These are phyloP conservation scores for Paradendryphiella salina DNA, from an alignment of 2,329 filamentous ascomycete genomes.

Conservation along the genomic window DNA sequence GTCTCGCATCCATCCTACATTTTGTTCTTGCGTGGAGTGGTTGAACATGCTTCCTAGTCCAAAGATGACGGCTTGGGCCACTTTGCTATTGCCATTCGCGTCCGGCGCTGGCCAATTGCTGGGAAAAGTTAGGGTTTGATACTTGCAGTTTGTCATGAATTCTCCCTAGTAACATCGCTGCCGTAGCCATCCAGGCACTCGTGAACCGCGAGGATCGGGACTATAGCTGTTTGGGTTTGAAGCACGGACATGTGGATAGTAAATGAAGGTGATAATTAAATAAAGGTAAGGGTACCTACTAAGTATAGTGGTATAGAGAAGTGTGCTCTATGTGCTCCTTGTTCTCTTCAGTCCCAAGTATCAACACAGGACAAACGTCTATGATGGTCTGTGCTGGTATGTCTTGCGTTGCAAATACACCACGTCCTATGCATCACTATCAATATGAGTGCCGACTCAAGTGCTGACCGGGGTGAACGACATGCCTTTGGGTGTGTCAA, in stretches of 20 bases:
- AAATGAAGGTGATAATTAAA: not conserved
- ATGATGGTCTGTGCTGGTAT: slow-evolving; percentile 56
- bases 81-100: slow-evolving; percentile 33
- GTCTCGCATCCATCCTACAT: slow-evolving; percentile 60
- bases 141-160: not conserved
- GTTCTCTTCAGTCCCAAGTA: slow-evolving; percentile 55
- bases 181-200: not conserved
- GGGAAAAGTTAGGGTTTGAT: slow-evolving; percentile 11
- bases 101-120: slow-evolving; percentile 51
- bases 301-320: slow-evolving; percentile 60
- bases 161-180: not conserved
- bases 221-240: not conserved
- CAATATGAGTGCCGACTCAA: not conserved
- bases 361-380: slow-evolving; percentile 58
- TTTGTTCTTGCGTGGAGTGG: slow-evolving; percentile 56
- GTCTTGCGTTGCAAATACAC: slow-evolving; percentile 54
- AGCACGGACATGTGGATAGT: not conserved
- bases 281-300: slow-evolving; percentile 45
- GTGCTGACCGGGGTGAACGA: not conserved
- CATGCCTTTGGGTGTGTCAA: slow-evolving; percentile 57
- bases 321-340: slow-evolving; percentile 55
- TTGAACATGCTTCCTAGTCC: slow-evolving; percentile 64
- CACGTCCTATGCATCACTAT: slow-evolving; percentile 52
- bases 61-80: slow-evolving; percentile 58
- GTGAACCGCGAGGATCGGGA: not conserved